Percentiles rank a stretch among this genome's conserved stretches.
Evolutionary conservation across 768 basidiomycete species (phyloP).

Genomic region (Fomitopsis serialis): DNA sequence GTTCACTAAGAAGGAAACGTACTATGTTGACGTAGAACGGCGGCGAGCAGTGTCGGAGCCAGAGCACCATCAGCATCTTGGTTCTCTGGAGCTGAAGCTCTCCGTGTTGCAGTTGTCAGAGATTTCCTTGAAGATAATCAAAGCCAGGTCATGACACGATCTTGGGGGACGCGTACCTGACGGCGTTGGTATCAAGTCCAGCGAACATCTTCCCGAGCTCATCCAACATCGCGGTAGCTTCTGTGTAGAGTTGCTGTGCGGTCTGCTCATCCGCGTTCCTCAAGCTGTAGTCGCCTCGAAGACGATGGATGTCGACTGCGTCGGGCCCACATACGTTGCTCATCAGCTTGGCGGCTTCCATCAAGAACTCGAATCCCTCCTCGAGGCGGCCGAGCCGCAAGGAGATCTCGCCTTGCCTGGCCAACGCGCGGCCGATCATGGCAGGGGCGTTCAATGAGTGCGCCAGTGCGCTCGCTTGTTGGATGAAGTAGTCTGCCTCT

Average conservation of each 20-base stretch:
- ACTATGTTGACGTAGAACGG: slow-evolving; percentile 67
- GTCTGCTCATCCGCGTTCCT: slow-evolving; percentile 35
- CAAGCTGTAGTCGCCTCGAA: slow-evolving; percentile 51
- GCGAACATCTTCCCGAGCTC: slow-evolving; percentile 54
- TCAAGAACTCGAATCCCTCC: slow-evolving; percentile 51
- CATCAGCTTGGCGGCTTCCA: slow-evolving; percentile 41
- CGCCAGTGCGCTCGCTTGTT: slow-evolving; percentile 73
- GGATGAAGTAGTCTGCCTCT: slow-evolving; percentile 80
- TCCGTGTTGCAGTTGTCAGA: neutral
- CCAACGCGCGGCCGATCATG: slow-evolving; percentile 58
- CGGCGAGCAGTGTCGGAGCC: slow-evolving; percentile 55
- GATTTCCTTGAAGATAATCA: neutral
- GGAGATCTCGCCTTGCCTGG: slow-evolving; percentile 65
- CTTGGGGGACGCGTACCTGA: slow-evolving; percentile 31
- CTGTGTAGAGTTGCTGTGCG: slow-evolving; percentile 48
- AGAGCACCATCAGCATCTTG: slow-evolving; percentile 38
- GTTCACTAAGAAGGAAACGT: slow-evolving; percentile 21
- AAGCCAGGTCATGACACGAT: neutral
- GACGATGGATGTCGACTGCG: slow-evolving; percentile 49
- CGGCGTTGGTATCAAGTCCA: slow-evolving; percentile 45
- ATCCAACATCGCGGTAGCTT: slow-evolving; percentile 53
- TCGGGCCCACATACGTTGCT: slow-evolving; percentile 48
- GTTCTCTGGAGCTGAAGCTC: neutral
- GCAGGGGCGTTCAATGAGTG: slow-evolving; percentile 61
- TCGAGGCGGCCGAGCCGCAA: slow-evolving; percentile 56